Percentiles rank a stretch among this genome's conserved stretches.
These are phyloP conservation scores for Phytophthora aleatoria DNA, from an alignment of 352 stramenopile genomes.

Conservation along the genomic window DNA sequence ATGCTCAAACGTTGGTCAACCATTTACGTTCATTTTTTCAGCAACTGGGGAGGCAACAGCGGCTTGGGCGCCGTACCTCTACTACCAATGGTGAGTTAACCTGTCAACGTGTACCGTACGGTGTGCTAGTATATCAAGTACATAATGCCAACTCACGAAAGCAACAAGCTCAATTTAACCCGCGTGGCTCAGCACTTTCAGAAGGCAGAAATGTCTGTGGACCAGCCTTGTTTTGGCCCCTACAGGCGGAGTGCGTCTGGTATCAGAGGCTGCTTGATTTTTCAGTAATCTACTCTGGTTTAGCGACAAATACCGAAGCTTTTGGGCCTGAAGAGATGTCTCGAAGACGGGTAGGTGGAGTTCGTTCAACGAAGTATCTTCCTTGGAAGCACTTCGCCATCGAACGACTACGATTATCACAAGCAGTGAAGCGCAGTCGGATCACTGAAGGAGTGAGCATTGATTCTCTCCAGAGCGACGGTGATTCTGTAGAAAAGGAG, in stretches of 20 bases:
- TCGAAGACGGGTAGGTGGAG: conserved; percentile 5
- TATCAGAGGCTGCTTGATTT: conserved; percentile 21
- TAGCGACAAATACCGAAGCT: conserved; percentile 1
- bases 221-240: conserved; percentile 30
- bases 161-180: conserved; percentile 20
- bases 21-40: conserved; percentile 27
- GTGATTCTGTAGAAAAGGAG: conserved; percentile 28
- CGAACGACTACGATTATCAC: conserved; percentile 49
- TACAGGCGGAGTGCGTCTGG: conserved; percentile 12
- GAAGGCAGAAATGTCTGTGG: conserved; percentile 8
- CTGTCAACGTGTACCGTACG: conserved; percentile 26
- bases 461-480: conserved; percentile 4
- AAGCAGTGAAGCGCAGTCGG: conserved; percentile 30
- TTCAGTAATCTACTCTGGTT: conserved; percentile 9
- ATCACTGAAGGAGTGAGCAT: conserved; percentile 11
- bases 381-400: conserved; percentile 66
- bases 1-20: conserved; percentile 20
- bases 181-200: conserved; percentile 19
- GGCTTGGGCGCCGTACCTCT: conserved; percentile 1
- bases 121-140: conserved; percentile 25
- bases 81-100: conserved; percentile 12
- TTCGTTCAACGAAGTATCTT: conserved; percentile 52
- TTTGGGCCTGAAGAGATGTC: conserved; percentile 6
- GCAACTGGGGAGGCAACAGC: conserved; percentile 12
- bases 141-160: not conserved